These are phyloP conservation scores for Naganishia antarctica DNA, from an alignment of 768 basidiomycete species.

Conservation along the genomic window DNA sequence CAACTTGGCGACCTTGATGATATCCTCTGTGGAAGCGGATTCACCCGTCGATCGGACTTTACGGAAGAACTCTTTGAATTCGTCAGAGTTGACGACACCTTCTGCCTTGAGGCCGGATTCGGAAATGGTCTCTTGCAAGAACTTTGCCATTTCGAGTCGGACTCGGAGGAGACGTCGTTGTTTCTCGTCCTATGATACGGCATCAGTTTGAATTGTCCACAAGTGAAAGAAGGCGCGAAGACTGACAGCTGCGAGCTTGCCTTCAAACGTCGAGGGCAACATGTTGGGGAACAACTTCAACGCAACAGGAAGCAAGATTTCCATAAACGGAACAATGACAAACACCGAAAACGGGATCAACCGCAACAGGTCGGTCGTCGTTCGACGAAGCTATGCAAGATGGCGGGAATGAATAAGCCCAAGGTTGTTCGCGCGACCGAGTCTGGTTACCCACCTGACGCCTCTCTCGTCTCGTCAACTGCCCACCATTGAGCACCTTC, in stretches of 20 bases:
- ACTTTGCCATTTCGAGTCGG: constrained; percentile 97
- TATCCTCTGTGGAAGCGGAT: constrained; percentile 76
- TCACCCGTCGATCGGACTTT: constrained; percentile 96
- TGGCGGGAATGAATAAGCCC: neutral
- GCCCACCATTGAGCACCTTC: constrained; percentile 87
- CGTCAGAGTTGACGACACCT: constrained; percentile 79
- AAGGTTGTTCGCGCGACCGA: neutral
- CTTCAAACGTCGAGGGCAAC: constrained; percentile 96
- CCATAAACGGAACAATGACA: constrained; percentile 96
- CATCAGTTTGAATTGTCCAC: constrained; percentile 20
- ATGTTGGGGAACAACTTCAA: constrained; percentile 97
- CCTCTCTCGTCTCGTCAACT: constrained; percentile 83
- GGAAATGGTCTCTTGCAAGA: constrained; percentile 92
- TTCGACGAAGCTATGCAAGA: constrained; percentile 74
- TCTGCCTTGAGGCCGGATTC: constrained; percentile 92
- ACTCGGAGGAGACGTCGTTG: constrained; percentile 90
- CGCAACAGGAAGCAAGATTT: constrained; percentile 87
- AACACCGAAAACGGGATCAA: constrained; percentile 94
- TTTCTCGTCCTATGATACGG: constrained; percentile 75
- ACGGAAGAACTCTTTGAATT: constrained; percentile 99
- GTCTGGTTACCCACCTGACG: constrained; percentile 62
- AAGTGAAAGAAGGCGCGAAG: neutral
- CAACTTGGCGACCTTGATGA: constrained; percentile 89
- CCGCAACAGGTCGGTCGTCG: constrained; percentile 85
- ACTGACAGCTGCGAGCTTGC: constrained; percentile 87